Evolutionary conservation across 345 rosid species (phyloP), one percentile per base, ranked within the genome.

Genomic region (Erysimum cheiranthoides): DNA sequence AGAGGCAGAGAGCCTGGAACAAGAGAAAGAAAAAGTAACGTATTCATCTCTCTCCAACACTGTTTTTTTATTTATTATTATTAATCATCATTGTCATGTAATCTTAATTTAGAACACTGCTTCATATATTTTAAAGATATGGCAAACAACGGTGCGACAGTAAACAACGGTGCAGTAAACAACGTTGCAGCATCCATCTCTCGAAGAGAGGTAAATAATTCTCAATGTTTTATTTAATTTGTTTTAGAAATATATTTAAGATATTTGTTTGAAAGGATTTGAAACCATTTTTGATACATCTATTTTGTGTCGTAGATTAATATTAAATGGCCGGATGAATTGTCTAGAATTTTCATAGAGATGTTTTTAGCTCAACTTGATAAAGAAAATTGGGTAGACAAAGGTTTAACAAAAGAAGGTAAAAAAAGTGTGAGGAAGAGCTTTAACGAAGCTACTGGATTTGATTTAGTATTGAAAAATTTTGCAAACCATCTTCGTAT

Each of bases 321-420:
- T 53, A 28, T 53, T 12, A 53, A 28, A 3, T 28, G 35, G 35
- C 27, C 35, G 2, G 8, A 53, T 53, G 16, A 53, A 28, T 1
- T 53, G 11, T 53, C 35, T 11, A 35, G 35, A 53, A 11, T 27
- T 2, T 53, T 53, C 10, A 53, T 53, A 10, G 59, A 53, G 10
- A 4, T 53, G 9, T 53, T 11, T 28, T 5, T 53, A 53, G 8
- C 36, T 53, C 59, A 53, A 28, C 35, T 53, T 3, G 61, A 56
- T 12, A 56, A 56, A 31, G 63, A 59, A 17, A 60, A 60, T 63
- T 43, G 52, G 68, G 2, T 63, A 42, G 68, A 63, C 9, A 14
- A 28, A 1, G 0, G 0, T 14, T 28, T 63, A 14, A 63, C 38
- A 28, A 63, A 28, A 63, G 53, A 63, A 43, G 52, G 68, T 5